Base-by-base conservation (phyloP, 83 land plant species). In the Diphasiastrum complanatum region DNA sequence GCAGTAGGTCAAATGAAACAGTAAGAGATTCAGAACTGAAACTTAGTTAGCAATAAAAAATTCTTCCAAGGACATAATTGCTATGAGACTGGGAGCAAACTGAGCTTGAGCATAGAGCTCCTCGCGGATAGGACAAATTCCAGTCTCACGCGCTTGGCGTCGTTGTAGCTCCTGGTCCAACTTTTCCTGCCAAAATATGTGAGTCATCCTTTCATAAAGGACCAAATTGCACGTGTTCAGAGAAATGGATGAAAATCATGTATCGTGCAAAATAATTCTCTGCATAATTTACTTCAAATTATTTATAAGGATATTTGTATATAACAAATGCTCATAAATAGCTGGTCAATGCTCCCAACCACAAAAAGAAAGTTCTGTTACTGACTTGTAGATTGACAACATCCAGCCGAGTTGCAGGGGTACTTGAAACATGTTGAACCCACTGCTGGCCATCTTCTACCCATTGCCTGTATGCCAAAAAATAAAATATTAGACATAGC, bases 81-180 rank as follows among this genome's bases (percentile, higher is more conserved):
- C 22, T 22, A 40, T 40, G 16, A 8, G 8, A 40, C 8, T 8
- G 16, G 8, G 43, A 16, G 43, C 43, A 24, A 50, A 50, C 14
- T 0, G 25, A n/a, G 68, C 77, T 45, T 74, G 77, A 55, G 77
- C 77, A 68, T 74, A 74, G 20, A 74, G 67, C 34, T 74, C 77
- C 45, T 74, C 77, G 20, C 77, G 46, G 35, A 74, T 74, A 3
- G 77, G 77, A 36, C 77, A 74, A 24, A 74, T 74, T 3, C 77
- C 77, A 14, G 73, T 69, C 43, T 74, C 77, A 16, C 77, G 61
- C 8, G 77, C 77, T 51, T 74, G 77, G 25, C 77, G 65, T 52
- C 72, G 72, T 62, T 74, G 73, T 25, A 74, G 32, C 45, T 74
- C 74, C 56, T 74, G 77, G 46, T 74, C 77, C 60, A 74, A 56